phyloP scores from a whole-genome alignment of 1,284 basidiomycete genomes.

The Puccinia triticina region DNA sequence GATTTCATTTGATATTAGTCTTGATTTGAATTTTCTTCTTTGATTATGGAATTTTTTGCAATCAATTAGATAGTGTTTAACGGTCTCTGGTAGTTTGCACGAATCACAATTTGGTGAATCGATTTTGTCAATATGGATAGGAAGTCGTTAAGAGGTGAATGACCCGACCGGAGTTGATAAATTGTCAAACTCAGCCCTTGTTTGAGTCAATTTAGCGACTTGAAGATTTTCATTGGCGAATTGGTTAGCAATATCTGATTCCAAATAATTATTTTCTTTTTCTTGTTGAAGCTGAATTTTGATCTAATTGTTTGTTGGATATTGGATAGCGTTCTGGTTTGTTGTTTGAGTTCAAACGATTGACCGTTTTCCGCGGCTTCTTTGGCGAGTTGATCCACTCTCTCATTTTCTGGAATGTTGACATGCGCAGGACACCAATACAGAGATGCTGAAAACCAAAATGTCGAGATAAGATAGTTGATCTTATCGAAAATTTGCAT shows the following conservation, averaged over 20 bases:
- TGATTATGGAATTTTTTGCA: too few species aligned
- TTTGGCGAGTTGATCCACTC: background rate
- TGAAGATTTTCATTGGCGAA: background rate
- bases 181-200: too few species aligned
- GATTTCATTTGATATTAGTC: background rate
- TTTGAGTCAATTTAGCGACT: background rate
- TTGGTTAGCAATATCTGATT: background rate
- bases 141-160: background rate
- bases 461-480: background rate
- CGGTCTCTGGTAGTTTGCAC: background rate
- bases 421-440: constrained; percentile 8
- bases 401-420: background rate
- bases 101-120: background rate
- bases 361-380: too few species aligned
- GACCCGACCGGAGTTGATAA: too few species aligned
- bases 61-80: background rate
- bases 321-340: background rate
- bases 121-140: background rate
- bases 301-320: background rate
- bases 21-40: too few species aligned
- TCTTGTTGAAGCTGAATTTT: background rate
- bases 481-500: background rate
- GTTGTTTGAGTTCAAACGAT: too few species aligned
- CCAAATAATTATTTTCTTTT: background rate
- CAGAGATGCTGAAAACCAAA: background rate